Percentiles rank a stretch among this genome's conserved stretches.
These are phyloP conservation scores for Clavispora carvajalis DNA, from an alignment of 805 yeast species.

Conservation along the genomic window DNA sequence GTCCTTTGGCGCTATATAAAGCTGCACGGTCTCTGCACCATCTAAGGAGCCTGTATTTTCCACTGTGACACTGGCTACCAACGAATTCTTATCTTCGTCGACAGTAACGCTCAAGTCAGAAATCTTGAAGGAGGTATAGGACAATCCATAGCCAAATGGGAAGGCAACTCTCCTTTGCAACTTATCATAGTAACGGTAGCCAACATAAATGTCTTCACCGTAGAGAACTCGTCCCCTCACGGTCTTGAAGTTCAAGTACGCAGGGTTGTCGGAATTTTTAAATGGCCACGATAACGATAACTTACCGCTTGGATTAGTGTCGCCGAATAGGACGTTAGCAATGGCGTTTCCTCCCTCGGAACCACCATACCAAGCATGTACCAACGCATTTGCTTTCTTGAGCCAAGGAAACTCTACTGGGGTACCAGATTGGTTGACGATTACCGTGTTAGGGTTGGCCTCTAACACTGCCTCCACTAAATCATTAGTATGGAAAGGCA, in stretches of 20 bases:
- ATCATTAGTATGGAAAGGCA: slow-evolving; percentile 45
- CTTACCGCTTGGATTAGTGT: slow-evolving; percentile 56
- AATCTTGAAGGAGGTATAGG: slow-evolving; percentile 49
- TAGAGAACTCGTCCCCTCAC: slow-evolving; percentile 51
- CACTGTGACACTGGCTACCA: slow-evolving; percentile 35
- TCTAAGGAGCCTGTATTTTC: slow-evolving; percentile 43
- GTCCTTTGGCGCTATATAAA: slow-evolving; percentile 39
- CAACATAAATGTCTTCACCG: slow-evolving; percentile 64
- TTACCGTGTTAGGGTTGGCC: slow-evolving; percentile 46
- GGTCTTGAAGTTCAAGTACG: slow-evolving; percentile 46
- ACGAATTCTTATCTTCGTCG: slow-evolving; percentile 18
- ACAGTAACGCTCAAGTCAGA: slow-evolving; percentile 28
- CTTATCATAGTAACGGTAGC: slow-evolving; percentile 58
- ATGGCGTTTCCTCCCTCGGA: slow-evolving; percentile 53
- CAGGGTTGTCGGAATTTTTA: slow-evolving; percentile 49
- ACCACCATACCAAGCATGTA: slow-evolving; percentile 58
- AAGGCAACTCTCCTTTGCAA: slow-evolving; percentile 42
- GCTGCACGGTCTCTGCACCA: slow-evolving; percentile 55
- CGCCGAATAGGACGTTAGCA: slow-evolving; percentile 58
- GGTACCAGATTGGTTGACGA: slow-evolving; percentile 57
- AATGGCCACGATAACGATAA: slow-evolving; percentile 52
- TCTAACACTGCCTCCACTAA: slow-evolving; percentile 40
- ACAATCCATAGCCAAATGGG: slow-evolving; percentile 62
- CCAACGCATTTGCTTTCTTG: slow-evolving; percentile 33
- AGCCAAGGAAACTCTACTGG: slow-evolving; percentile 59